Evolutionary conservation across 2,329 filamentous ascomycete species (phyloP).

Genomic region (Lanzia echinophila): DNA sequence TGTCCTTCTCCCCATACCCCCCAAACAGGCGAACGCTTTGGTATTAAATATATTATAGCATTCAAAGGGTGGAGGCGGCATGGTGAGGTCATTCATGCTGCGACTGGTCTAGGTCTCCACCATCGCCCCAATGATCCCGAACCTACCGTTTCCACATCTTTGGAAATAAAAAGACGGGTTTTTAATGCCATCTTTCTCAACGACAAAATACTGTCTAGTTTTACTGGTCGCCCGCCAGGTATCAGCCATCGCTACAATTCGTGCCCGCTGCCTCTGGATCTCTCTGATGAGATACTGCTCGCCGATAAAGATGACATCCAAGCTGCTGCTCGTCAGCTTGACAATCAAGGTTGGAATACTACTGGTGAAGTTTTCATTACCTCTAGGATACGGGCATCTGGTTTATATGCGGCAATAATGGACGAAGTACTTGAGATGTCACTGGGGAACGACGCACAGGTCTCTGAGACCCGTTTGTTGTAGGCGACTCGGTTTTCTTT

Average conservation of each 20-base stretch:
- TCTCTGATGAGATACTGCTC: constrained; percentile 44
- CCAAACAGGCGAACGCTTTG: not conserved
- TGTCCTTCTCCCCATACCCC: not conserved
- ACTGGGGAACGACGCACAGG: constrained; percentile 16
- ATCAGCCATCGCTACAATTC: constrained; percentile 46
- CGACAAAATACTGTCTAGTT: constrained; percentile 46
- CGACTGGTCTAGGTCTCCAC: constrained; percentile 26
- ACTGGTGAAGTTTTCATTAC: constrained; percentile 37
- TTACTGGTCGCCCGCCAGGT: constrained; percentile 48
- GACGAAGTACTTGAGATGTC: constrained; percentile 56
- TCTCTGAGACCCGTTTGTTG: not conserved
- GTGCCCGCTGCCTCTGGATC: constrained; percentile 47
- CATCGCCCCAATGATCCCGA: constrained; percentile 14
- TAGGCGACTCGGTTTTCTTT: not conserved
- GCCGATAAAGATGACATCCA: constrained; percentile 36
- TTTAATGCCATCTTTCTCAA: constrained; percentile 34
- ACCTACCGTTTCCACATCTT: constrained; percentile 21
- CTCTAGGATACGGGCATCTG: constrained; percentile 41
- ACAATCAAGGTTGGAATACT: constrained; percentile 47
- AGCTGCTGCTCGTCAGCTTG: constrained; percentile 35
- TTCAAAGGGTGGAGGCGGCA: constrained; percentile 34
- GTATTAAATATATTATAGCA: not conserved
- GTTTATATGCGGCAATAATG: constrained; percentile 42
- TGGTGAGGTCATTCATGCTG: constrained; percentile 33
- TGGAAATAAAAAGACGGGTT: constrained; percentile 30